Evolutionary conservation across 78 protist species (phyloP).

Genomic region (Blattamonas nauphoetae): DNA sequence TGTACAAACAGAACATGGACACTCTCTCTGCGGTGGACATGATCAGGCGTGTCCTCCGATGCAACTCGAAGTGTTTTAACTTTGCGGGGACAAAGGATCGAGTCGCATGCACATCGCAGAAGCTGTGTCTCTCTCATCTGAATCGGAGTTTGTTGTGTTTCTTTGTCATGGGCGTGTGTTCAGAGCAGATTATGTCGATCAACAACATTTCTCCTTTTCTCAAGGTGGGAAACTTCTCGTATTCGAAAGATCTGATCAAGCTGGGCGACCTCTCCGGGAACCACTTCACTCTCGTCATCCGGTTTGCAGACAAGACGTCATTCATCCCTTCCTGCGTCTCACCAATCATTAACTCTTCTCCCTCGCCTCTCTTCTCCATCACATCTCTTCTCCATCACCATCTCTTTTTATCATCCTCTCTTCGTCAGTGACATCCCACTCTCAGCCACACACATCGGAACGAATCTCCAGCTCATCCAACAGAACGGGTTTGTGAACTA

Average conservation of each 20-base stretch:
- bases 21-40: neutral
- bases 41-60: neutral
- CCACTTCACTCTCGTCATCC: neutral
- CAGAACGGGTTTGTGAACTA: neutral
- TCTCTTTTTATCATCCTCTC: neutral
- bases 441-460: neutral
- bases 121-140: neutral
- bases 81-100: slow-evolving; percentile 14
- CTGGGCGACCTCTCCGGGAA: slow-evolving; percentile 9
- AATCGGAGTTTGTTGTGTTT: neutral
- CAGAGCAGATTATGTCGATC: neutral
- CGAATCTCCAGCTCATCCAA: neutral
- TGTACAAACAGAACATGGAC: slow-evolving; percentile 5
- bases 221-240: neutral
- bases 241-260: neutral
- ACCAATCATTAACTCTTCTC: neutral
- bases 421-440: neutral
- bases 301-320: neutral
- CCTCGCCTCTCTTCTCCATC: neutral
- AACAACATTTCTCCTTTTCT: neutral
- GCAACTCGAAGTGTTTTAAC: neutral
- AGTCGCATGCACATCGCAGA: neutral
- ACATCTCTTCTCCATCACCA: neutral
- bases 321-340: neutral
- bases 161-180: neutral